Percentiles rank a stretch among this genome's conserved stretches.
Conservation (phyloP, 345 rosid species). For the Iberis pinnata region DNA sequence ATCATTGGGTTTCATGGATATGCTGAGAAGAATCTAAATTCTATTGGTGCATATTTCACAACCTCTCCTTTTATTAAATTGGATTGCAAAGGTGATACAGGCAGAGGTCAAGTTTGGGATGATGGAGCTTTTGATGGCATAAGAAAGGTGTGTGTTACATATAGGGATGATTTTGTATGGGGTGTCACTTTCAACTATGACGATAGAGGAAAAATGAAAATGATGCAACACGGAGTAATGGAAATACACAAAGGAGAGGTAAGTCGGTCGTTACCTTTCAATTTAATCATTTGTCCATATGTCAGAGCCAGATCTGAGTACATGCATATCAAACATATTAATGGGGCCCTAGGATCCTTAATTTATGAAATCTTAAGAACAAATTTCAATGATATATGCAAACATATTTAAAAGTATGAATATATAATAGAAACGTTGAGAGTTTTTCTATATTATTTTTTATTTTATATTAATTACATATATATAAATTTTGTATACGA, state of each 20-base stretch:
- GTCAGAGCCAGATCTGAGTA: no score
- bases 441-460: no score
- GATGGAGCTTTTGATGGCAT: background rate
- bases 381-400: no score
- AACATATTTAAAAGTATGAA: no score
- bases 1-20: slow-evolving; percentile 15
- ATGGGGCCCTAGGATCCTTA: no score
- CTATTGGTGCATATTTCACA: slow-evolving; percentile 12
- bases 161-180: no score
- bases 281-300: no score
- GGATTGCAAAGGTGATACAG: background rate
- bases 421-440: no score
- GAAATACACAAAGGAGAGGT: background rate
- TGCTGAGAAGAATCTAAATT: background rate
- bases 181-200: background rate
- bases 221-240: background rate
- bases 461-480: no score
- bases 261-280: background rate
- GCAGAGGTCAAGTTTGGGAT: slow-evolving; percentile 18
- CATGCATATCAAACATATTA: no score
- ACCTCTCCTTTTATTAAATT: background rate
- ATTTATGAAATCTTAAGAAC: no score
- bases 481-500: no score
- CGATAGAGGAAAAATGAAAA: background rate
- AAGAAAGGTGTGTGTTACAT: background rate